Conservation (phyloP, 306 rosid genomes). For the Cucumis sativus region DNA sequence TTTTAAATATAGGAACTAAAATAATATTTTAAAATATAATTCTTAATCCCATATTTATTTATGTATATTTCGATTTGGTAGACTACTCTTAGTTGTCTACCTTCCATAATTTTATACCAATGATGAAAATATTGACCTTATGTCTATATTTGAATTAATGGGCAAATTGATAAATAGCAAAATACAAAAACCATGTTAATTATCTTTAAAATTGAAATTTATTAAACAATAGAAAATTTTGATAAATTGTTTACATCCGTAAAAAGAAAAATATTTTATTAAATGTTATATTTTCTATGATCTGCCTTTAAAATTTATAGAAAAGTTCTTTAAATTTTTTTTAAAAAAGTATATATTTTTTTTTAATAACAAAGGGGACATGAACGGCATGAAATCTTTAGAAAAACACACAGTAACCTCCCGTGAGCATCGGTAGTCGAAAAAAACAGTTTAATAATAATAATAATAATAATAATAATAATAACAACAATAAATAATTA, state of each 20-base stretch:
- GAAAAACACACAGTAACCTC: conserved; percentile 15
- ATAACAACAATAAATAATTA: too few relatives aligned
- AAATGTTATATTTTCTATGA: too few relatives aligned
- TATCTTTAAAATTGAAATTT: too few relatives aligned
- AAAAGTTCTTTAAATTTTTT: too few relatives aligned
- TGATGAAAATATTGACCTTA: neutral
- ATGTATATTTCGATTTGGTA: neutral
- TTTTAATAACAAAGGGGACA: neutral
- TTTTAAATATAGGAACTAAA: too few relatives aligned
- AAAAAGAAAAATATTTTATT: too few relatives aligned
- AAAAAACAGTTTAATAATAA: conserved; percentile 13
- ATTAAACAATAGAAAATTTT: too few relatives aligned
- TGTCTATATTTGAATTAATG: neutral
- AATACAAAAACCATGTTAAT: neutral
- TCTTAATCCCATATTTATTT: neutral
- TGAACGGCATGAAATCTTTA: conserved; percentile 4
- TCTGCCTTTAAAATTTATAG: too few relatives aligned
- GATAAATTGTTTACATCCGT: too few relatives aligned
- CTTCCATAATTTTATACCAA: neutral
- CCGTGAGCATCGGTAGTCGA: conserved; percentile 22
- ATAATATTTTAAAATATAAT: too few relatives aligned
- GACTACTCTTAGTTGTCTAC: neutral
- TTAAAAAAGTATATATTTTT: too few relatives aligned
- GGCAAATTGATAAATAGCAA: neutral
- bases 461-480: too few relatives aligned